These are phyloP conservation scores for Eimeria mitis DNA, from an alignment of 169 alveolate genomes.

Conservation along the genomic window DNA sequence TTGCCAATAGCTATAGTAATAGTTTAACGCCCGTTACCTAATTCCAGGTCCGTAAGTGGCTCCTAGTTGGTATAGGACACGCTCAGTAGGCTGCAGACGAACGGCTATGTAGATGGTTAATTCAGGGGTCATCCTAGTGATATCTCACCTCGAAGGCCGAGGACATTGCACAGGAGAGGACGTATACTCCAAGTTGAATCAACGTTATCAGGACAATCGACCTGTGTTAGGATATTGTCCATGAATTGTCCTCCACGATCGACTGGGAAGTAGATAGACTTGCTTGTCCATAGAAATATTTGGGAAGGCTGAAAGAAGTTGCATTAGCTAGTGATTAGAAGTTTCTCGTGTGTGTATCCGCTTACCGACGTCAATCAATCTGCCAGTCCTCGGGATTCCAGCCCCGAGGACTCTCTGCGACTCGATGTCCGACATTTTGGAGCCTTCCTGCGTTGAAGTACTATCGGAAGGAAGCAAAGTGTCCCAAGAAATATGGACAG, in stretches of 20 bases:
- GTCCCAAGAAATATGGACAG: conserved; percentile 45
- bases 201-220: conserved; percentile 63
- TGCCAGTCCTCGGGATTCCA: conserved; percentile 74
- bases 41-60: conserved; percentile 77
- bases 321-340: neutral
- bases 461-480: conserved; percentile 46
- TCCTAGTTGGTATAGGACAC: conserved; percentile 65
- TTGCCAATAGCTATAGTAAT: neutral
- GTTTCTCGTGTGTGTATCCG: neutral
- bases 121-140: neutral
- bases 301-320: conserved; percentile 42
- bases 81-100: conserved; percentile 62
- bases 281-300: conserved; percentile 65
- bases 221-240: neutral
- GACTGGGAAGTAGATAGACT: neutral
- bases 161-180: conserved; percentile 67
- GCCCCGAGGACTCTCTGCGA: conserved; percentile 79
- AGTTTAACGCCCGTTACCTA: neutral
- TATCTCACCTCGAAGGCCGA: conserved; percentile 57
- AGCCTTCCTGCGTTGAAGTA: conserved; percentile 58
- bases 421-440: conserved; percentile 72
- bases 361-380: conserved; percentile 69
- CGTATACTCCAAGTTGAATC: conserved; percentile 51
- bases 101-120: neutral
- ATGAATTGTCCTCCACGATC: neutral